Percentiles rank a stretch among this genome's conserved stretches.
Evolutionary conservation across 352 stramenopile genomes (phyloP).

Genomic region (Saprolegnia diclina): DNA sequence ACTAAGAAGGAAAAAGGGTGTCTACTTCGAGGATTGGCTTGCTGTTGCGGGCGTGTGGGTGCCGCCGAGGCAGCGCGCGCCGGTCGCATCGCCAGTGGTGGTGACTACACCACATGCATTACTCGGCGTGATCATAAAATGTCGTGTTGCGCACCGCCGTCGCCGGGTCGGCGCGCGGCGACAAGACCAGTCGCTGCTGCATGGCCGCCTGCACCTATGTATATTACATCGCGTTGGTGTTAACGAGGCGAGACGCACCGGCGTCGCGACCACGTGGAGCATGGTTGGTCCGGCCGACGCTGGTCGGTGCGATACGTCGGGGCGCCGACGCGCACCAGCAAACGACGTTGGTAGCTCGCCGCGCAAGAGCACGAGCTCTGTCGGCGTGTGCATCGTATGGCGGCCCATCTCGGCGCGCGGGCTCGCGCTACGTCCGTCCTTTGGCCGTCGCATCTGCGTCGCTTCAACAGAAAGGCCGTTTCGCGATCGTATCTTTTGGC

Average conservation of each 20-base stretch:
- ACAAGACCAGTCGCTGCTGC: background rate
- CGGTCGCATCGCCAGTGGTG: background rate
- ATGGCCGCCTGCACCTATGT: background rate
- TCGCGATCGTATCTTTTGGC: background rate
- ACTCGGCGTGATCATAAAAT: too few relatives aligned
- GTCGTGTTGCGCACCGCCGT: too few relatives aligned
- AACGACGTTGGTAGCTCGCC: slow-evolving; percentile 1
- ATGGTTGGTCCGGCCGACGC: slow-evolving; percentile 4
- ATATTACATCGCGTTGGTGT: background rate
- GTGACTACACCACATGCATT: background rate
- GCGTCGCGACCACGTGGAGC: background rate
- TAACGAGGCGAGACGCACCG: too few relatives aligned
- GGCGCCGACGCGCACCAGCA: background rate
- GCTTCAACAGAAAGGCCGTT: background rate
- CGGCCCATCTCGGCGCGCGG: background rate
- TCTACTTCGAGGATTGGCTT: slow-evolving; percentile 12
- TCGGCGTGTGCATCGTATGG: background rate
- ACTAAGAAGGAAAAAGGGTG: background rate
- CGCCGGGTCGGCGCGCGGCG: background rate
- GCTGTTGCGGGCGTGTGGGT: background rate
- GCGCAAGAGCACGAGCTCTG: slow-evolving; percentile 2
- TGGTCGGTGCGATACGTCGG: slow-evolving; percentile 4
- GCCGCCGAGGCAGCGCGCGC: slow-evolving; percentile 10
- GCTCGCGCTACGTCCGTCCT: background rate
- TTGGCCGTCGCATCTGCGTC: background rate